Evolutionary conservation across 345 rosid species (phyloP), one percentile per base, ranked within the genome.

Genomic region (Populus deltoides): DNA sequence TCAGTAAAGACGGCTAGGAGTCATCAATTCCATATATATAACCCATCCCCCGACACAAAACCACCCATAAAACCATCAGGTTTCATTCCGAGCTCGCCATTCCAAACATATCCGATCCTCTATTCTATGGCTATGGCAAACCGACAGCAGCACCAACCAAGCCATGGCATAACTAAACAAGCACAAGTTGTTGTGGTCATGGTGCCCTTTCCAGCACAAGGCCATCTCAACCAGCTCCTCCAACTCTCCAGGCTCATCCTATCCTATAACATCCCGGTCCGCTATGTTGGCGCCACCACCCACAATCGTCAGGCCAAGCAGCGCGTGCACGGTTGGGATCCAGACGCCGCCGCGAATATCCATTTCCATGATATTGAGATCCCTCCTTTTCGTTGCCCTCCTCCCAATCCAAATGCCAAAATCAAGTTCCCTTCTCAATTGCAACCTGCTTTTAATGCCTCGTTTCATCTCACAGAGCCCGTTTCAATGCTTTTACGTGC

Each of bases 171-270:
- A 18, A 67, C 22, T 1, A 25, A 27, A 70, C 36, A 45, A 49
- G 31, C 63, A 71, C 67, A 79, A 27, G 85, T 82, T 35, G 78
- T 74, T 7, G 86, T 83, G 18, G 85, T 88, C 2, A 81, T 89
- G 83, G 85, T 89, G n/a, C 91, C 91, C 16, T 81, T 87, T n/a
- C 91, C 90, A 13, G 87, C 87, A 8, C 90, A 89, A 59, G 91
- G 90, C 75, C 91, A 89, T 65, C 86, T 89, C 49, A 87, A 87
- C 79, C 91, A 87, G 67, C 87, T 89, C 63, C 88, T 89, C 72
- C 90, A 88, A 1, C 90, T 89, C 69, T 89, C 90, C 69, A 74
- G 86, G 59, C 85, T 84, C 63, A 17, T 86, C 74, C 78, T 81
- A 8, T 73, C 84, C 80, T 72, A 84, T 74, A 62, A 75, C 72